Evolutionary conservation across 2,329 filamentous ascomycete species (phyloP).

Genomic region (Monosporascus ibericus): DNA sequence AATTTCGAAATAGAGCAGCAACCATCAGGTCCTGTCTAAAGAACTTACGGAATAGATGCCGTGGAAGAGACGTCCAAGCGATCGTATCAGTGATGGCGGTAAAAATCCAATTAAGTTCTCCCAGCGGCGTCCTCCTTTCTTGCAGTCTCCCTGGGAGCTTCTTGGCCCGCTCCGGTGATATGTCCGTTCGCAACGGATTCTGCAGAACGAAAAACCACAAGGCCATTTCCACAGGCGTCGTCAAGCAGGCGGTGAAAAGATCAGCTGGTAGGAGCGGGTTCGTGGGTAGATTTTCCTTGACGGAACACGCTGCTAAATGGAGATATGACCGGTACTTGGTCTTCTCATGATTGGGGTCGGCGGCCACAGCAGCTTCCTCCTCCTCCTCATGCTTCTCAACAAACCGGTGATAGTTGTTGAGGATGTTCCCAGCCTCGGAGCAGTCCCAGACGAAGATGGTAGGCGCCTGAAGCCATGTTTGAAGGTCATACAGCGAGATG

Average conservation of each 20-base stretch:
- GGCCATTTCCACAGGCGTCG: constrained; percentile 95
- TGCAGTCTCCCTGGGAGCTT: constrained; percentile 87
- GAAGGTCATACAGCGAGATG: constrained; percentile 88
- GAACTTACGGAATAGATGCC: constrained; percentile 89
- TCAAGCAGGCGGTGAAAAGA: constrained; percentile 91
- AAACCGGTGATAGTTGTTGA: constrained; percentile 90
- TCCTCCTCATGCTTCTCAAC: constrained; percentile 92
- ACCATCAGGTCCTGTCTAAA: constrained; percentile 98
- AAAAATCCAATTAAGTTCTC: constrained; percentile 98
- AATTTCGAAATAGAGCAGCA: constrained; percentile 94
- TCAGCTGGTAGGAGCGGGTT: constrained; percentile 91
- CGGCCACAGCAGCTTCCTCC: constrained; percentile 67
- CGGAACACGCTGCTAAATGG: constrained; percentile 83
- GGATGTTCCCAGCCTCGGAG: constrained; percentile 91
- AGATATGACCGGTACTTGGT: constrained; percentile 67
- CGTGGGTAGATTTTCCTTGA: constrained; percentile 88
- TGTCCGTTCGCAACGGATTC: constrained; percentile 64
- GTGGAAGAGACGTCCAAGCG: constrained; percentile 90
- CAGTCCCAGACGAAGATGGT: constrained; percentile 98
- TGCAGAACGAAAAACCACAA: constrained; percentile 94
- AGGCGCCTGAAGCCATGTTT: constrained; percentile 91
- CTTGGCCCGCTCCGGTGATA: constrained; percentile 77
- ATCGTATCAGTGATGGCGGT: constrained; percentile 98
- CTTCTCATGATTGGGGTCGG: constrained; percentile 79
- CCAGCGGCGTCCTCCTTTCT: constrained; percentile 86